Evolutionary conservation across 495 filamentous ascomycete genomes (phyloP), one percentile per base, ranked within the genome.

Genomic region (Penicillium tannophilum): DNA sequence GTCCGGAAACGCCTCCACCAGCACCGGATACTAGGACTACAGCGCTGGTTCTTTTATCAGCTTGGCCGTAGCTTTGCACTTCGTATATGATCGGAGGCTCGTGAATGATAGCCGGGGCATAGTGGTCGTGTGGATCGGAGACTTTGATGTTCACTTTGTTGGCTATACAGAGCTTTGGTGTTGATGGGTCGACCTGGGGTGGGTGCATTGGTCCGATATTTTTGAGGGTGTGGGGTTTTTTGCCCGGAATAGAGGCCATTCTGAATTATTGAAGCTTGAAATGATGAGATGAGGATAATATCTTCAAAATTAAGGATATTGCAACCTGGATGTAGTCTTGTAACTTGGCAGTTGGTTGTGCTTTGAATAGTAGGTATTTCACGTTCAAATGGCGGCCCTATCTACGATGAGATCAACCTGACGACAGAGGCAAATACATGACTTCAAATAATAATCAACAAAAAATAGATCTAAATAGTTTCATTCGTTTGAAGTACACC

Each of bases 1-100:
- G 78, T 8, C 75, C 77, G 12, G 73, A 69, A 24, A 78, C 70
- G 42, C 76, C 76, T 52, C 76, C 76, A n/a, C 76, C 76, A 10
- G 76, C 76, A 42, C 76, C 76, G 1, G 73, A 76, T 35, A 79
- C 61, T 1, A 79, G 42, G 53, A 79, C 68, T 0, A 77, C 76
- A 1, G 76, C 76, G 9, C 74, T 66, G 20, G 57, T 57, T 24
- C 64, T 52, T 4, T 52, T 55, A n/a, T 59, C 33, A 4, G 45
- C 48, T 19, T 42, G 51, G 19, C 61, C 63, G 54, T 66, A 67
- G 20, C 51, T 51, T 47, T 47, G 39, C 5, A 7, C 14, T 41
- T 41, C 14, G 39, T 41, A 41, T 14, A 41, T 41, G 4, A 41
- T 17, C 14, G 39, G 57, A 9, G 69, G 69, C 23, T 64, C 60